A percentile compares a stretch with the other conserved stretches of the same genome.
Conservation (phyloP, 2,329 filamentous ascomycete species). For the Fusarium dlaminii region DNA sequence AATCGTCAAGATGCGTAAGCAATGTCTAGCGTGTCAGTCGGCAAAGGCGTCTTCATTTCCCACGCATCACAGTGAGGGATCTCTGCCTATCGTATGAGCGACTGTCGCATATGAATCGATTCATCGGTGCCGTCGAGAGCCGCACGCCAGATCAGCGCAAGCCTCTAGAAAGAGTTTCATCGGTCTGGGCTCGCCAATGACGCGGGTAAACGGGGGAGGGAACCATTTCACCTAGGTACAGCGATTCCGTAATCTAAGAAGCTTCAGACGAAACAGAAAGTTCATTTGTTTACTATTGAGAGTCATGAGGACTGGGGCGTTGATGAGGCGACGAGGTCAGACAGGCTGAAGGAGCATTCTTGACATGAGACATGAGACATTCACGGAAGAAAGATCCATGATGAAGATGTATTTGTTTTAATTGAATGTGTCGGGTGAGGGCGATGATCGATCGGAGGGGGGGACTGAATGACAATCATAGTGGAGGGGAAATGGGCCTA, state of each 20-base stretch:
- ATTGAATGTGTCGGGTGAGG: constrained; percentile 8
- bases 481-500: neutral
- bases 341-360: constrained; percentile 24
- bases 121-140: neutral
- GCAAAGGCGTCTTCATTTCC: neutral
- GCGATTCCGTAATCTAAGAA: neutral
- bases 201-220: neutral
- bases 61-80: neutral
- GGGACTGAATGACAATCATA: neutral
- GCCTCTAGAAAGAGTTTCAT: neutral
- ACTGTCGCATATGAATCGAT: neutral
- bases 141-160: neutral
- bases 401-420: constrained; percentile 3
- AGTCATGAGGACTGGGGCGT: constrained; percentile 1
- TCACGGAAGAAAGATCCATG: neutral
- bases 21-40: neutral
- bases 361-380: constrained; percentile 33
- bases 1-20: neutral
- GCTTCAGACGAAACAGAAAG: neutral
- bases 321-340: constrained; percentile 16
- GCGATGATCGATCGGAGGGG: constrained; percentile 11
- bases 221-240: neutral
- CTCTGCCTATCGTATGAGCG: neutral
- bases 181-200: neutral
- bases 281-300: constrained; percentile 10